These are phyloP conservation scores for Dichomitus squalens DNA, from an alignment of 1,284 basidiomycete species.

Conservation along the genomic window DNA sequence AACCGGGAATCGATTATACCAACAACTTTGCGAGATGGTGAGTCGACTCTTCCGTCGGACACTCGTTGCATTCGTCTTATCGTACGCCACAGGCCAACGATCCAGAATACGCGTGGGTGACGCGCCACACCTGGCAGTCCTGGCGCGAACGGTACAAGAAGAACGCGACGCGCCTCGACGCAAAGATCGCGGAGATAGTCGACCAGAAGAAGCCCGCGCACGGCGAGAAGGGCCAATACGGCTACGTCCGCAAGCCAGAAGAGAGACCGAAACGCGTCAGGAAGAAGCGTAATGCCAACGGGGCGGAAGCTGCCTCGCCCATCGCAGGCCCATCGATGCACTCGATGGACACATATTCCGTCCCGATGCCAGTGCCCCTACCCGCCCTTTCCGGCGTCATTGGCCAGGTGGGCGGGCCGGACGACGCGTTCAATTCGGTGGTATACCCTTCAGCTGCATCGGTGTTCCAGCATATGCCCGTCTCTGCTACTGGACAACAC, in stretches of 20 bases:
- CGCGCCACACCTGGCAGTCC: constrained; percentile 84
- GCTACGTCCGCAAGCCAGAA: constrained; percentile 71
- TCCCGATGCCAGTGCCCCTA: constrained; percentile 23
- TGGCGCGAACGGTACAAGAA: constrained; percentile 88
- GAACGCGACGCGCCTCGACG: constrained; percentile 66
- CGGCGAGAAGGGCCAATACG: constrained; percentile 77
- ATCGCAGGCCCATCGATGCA: constrained; percentile 24
- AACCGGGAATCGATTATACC: constrained; percentile 80
- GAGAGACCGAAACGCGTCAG: constrained; percentile 60
- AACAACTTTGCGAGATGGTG: constrained; percentile 59
- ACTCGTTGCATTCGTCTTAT: background rate
- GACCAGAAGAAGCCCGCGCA: constrained; percentile 62
- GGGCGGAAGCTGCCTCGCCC: constrained; percentile 12
- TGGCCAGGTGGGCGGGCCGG: constrained; percentile 14
- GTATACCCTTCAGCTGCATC: constrained; percentile 22
- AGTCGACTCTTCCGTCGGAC: constrained; percentile 20
- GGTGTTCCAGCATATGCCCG: constrained; percentile 22
- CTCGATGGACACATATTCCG: constrained; percentile 25
- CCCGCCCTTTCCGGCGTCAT: constrained; percentile 20
- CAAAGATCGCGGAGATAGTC: constrained; percentile 62
- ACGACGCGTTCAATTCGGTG: constrained; percentile 15
- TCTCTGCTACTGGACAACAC: constrained; percentile 15
- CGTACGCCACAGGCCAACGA: constrained; percentile 48
- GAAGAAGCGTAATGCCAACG: constrained; percentile 41
- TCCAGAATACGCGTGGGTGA: constrained; percentile 75